A percentile compares a stretch with the other conserved stretches of the same genome.
phyloP scores from a whole-genome alignment of 352 stramenopile species.

The Thalassiosira mediterranea region DNA sequence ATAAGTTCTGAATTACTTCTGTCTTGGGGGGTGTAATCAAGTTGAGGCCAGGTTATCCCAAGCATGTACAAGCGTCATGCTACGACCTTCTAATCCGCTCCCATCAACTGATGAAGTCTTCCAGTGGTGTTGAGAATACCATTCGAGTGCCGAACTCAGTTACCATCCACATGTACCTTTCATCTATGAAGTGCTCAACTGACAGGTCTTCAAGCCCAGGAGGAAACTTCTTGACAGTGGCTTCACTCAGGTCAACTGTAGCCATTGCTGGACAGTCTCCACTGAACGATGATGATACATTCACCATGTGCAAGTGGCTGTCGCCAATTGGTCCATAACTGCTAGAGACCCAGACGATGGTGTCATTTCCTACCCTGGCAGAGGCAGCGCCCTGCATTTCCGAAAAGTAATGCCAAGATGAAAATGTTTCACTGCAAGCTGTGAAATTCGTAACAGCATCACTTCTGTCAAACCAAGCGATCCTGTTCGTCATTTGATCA shows the following conservation, averaged over 20 bases:
- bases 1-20: too few species aligned
- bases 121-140: constrained; percentile 29
- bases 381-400: constrained; percentile 51
- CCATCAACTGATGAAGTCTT: too few species aligned
- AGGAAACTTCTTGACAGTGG: constrained; percentile 21
- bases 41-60: too few species aligned
- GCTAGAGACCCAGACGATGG: constrained; percentile 33
- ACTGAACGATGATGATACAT: constrained; percentile 5
- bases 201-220: constrained; percentile 44
- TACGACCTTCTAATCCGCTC: too few species aligned
- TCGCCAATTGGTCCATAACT: constrained; percentile 37
- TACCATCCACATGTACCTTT: constrained; percentile 38
- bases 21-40: too few species aligned
- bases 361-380: constrained; percentile 7
- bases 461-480: constrained; percentile 37
- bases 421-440: background rate
- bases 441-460: background rate
- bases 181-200: constrained; percentile 16
- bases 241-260: background rate
- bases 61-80: too few species aligned
- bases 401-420: constrained; percentile 44
- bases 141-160: constrained; percentile 40
- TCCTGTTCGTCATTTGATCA: constrained; percentile 18
- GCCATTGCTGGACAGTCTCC: constrained; percentile 20
- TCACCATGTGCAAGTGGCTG: constrained; percentile 40